A percentile compares a stretch with the other conserved stretches of the same genome.
These are phyloP conservation scores for Waitea zeae DNA, from an alignment of 1,284 basidiomycete genomes.

Conservation along the genomic window DNA sequence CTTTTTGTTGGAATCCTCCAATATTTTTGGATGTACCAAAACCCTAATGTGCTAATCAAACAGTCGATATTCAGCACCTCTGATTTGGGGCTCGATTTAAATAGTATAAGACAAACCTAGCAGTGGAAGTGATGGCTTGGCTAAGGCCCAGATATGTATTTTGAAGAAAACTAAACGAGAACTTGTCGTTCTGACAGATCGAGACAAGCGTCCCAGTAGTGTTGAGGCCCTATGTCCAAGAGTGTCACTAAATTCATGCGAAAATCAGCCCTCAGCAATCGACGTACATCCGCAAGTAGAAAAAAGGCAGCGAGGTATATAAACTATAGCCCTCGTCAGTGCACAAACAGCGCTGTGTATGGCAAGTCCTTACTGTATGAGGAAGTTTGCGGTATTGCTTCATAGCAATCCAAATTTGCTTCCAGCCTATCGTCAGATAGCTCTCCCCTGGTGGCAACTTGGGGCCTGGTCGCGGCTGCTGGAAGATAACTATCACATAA, in stretches of 20 bases:
- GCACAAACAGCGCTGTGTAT: too few relatives aligned
- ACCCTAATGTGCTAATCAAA: constrained; percentile 55
- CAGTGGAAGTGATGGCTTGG: constrained; percentile 55
- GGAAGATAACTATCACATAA: constrained; percentile 41
- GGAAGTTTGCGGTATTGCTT: constrained; percentile 59
- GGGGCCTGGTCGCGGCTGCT: constrained; percentile 60
- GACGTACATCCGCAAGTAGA: constrained; percentile 52
- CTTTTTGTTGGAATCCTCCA: constrained; percentile 63
- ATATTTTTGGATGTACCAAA: constrained; percentile 68
- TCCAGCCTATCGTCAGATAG: constrained; percentile 68
- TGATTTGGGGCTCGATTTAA: constrained; percentile 9
- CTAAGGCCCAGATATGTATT: constrained; percentile 63
- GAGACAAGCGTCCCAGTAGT: constrained; percentile 61
- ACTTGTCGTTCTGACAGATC: constrained; percentile 69
- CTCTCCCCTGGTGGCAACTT: constrained; percentile 50
- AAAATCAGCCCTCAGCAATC: not conserved
- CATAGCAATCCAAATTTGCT: constrained; percentile 57
- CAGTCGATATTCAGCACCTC: not conserved
- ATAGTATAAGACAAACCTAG: constrained; percentile 11
- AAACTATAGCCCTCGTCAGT: too few relatives aligned
- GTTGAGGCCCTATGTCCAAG: constrained; percentile 42
- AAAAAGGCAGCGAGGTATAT: constrained; percentile 62
- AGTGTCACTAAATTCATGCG: not conserved
- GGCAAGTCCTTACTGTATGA: too few relatives aligned
- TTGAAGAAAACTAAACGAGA: constrained; percentile 53